Conservation (phyloP, 805 yeast species). For the Metschnikowia baotianmanensis region DNA sequence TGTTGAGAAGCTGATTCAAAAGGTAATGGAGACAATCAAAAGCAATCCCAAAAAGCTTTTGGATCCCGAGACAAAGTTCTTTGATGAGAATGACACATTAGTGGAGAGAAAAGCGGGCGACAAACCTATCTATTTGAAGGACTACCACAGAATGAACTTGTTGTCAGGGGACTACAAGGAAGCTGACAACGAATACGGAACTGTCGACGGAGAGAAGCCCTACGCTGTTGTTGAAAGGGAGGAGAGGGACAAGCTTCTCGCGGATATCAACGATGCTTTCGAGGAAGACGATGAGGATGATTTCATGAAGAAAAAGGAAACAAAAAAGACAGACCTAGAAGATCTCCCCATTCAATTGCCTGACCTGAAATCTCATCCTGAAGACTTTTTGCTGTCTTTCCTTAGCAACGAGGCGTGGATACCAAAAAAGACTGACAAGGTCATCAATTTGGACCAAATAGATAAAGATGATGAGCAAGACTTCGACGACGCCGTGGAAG, state of each 20-base stretch:
- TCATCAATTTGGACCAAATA: conserved; percentile 48
- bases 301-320: conserved; percentile 58
- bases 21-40: conserved; percentile 69
- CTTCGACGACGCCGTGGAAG: conserved; percentile 88
- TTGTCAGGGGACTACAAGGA: conserved; percentile 63
- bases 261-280: conserved; percentile 74
- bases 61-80: conserved; percentile 71
- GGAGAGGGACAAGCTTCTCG: conserved; percentile 68
- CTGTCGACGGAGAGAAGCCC: conserved; percentile 59
- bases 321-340: conserved; percentile 22
- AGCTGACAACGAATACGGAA: conserved; percentile 42
- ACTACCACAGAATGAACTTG: conserved; percentile 83
- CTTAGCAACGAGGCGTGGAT: conserved; percentile 85
- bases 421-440: conserved; percentile 64
- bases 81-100: conserved; percentile 56
- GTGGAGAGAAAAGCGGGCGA: conserved; percentile 15
- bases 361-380: conserved; percentile 54
- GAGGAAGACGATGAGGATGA: conserved; percentile 41
- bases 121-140: conserved; percentile 86
- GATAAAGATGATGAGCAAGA: conserved; percentile 70
- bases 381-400: conserved; percentile 70
- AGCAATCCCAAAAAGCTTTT: conserved; percentile 62
- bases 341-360: conserved; percentile 47
- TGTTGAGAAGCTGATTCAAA: conserved; percentile 74
- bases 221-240: conserved; percentile 73